phyloP scores from a whole-genome alignment of 805 yeast species.

The Nakazawaea ambrosiae region DNA sequence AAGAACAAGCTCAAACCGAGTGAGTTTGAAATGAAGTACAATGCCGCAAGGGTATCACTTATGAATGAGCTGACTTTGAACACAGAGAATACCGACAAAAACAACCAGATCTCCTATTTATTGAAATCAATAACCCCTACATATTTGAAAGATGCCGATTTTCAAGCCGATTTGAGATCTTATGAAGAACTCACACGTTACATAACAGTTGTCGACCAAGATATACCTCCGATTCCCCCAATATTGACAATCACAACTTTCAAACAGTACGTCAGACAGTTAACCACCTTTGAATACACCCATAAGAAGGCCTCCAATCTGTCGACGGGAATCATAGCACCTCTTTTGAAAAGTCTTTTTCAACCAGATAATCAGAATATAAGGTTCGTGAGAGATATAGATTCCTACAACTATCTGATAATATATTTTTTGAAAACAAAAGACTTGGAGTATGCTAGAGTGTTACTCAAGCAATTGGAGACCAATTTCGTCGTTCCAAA shows the following conservation, averaged over 20 bases:
- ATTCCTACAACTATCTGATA: constrained; percentile 30
- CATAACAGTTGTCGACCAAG: not conserved
- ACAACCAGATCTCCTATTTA: not conserved
- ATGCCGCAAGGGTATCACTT: constrained; percentile 1
- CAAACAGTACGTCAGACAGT: constrained; percentile 2
- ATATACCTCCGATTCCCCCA: constrained; percentile 4
- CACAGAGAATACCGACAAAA: not conserved
- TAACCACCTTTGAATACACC: constrained; percentile 4
- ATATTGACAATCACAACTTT: constrained; percentile 2
- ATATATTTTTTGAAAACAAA: constrained; percentile 28
- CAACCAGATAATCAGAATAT: constrained; percentile 30
- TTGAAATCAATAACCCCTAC: constrained; percentile 1
- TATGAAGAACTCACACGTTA: not conserved
- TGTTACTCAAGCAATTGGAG: constrained; percentile 33
- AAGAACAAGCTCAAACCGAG: not conserved
- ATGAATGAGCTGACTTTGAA: not conserved
- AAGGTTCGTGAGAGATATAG: constrained; percentile 20
- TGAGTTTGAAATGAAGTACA: constrained; percentile 3
- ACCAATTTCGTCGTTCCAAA: constrained; percentile 25
- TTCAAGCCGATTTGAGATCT: not conserved
- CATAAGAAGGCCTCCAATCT: constrained; percentile 26
- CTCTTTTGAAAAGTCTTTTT: constrained; percentile 28
- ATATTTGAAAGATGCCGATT: not conserved
- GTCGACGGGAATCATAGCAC: constrained; percentile 2
- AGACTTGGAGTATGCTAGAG: constrained; percentile 34